Base-by-base conservation (phyloP, 202 grass and related monocot genomes). In the Setaria viridis region DNA sequence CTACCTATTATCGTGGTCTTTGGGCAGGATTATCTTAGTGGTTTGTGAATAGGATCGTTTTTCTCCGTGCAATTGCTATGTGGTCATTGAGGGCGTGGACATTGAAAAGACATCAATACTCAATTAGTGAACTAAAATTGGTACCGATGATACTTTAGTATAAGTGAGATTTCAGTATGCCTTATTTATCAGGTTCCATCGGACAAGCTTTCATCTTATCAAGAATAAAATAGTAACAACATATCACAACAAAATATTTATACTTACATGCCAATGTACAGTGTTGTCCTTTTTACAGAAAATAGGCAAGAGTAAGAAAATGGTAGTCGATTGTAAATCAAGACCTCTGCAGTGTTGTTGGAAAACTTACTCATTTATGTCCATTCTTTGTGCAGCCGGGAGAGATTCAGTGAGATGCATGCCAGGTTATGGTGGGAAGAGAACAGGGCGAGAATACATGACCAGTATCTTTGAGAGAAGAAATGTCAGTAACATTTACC, bases 341-440 rank as follows among this genome's bases (percentile, higher is more conserved):
- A 75, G 33, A 77, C 29, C 47, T 45, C 39, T 5, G 11, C 0
- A 69, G 10, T 89, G 30, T 63, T 70, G 4, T 50, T 50, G 34
- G 48, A 60, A 39, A 32, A 65, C 48, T 67, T 47, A 42, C 60
- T 39, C 34, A 35, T 29, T 13, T 68, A 25, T 85, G 43, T 10
- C 17, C 67, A 59, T 85, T 87, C 49, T 76, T n/a, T 9, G 15
- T 90, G 73, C 84, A 97, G 92, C 81, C 94, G 94, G 54, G 91
- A 97, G 84, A 89, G 86, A 72, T 97, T 97, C 84, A 94, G 88
- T 13, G 94, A 97, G 76, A 94, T 84, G 76, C 84, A 97, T 79
- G 92, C 94, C 33, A 88, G 91, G 76, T 64, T 90, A 76, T 97
- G 94, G 94, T 97, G 94, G 92, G 88, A 89, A 54, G 88, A 94